These are phyloP conservation scores for Dendrocalamus sinicus DNA, from an alignment of 176 grass and related monocot species.

Conservation along the genomic window DNA sequence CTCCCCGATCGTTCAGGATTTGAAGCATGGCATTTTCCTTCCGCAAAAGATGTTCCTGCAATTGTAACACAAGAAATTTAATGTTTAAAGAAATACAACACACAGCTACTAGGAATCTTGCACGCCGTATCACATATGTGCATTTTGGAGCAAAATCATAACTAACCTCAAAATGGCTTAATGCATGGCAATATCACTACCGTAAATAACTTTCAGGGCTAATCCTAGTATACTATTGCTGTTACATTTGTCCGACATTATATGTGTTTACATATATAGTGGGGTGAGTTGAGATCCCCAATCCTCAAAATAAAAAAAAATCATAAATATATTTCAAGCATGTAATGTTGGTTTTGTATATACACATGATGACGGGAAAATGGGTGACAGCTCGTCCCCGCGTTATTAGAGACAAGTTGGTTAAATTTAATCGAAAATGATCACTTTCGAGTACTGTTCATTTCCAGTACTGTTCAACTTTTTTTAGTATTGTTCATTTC, in stretches of 20 bases:
- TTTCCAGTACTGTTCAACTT: too few species aligned
- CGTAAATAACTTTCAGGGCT: background rate
- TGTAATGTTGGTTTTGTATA: background rate
- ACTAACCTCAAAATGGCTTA: background rate
- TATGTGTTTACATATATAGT: background rate
- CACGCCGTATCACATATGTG: background rate
- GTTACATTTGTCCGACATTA: background rate
- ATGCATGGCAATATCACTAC: background rate
- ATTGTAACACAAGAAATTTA: background rate
- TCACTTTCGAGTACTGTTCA: too few species aligned
- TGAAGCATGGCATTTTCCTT: constrained; percentile 79
- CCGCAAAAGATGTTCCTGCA: constrained; percentile 62
- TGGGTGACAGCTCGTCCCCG: too few species aligned
- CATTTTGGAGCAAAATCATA: constrained; percentile 15
- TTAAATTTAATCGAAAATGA: too few species aligned
- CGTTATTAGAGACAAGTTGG: too few species aligned
- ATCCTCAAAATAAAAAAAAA: background rate
- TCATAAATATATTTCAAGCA: background rate
- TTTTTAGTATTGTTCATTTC: too few species aligned
- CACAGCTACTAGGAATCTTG: background rate
- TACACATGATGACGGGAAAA: background rate
- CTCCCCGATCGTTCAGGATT: constrained; percentile 50
- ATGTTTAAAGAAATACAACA: background rate
- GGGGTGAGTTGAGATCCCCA: background rate
- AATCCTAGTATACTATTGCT: background rate